phyloP scores from a whole-genome alignment of 805 yeast species.

The Ogataea sp. region DNA sequence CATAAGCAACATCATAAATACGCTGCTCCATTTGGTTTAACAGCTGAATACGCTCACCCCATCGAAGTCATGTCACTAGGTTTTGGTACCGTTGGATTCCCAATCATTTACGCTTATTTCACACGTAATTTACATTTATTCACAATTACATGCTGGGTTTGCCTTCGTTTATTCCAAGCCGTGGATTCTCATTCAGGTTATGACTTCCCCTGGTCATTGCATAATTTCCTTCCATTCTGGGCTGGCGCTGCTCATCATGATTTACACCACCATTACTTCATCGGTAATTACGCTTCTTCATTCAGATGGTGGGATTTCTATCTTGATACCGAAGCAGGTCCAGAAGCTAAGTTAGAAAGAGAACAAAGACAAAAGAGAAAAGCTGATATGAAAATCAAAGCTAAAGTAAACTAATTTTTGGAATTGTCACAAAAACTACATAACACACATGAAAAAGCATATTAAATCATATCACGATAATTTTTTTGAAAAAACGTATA shows the following conservation, averaged over 20 bases:
- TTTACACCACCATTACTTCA: constrained; percentile 51
- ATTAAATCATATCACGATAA: not conserved
- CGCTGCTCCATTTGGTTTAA: constrained; percentile 55
- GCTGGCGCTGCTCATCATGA: constrained; percentile 62
- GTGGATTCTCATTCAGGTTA: constrained; percentile 57
- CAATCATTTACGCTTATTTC: constrained; percentile 42
- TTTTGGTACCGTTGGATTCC: constrained; percentile 54
- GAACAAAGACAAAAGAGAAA: constrained; percentile 33
- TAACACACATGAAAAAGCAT: too few species aligned
- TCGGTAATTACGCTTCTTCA: constrained; percentile 50
- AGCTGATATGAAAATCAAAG: constrained; percentile 28
- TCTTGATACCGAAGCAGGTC: constrained; percentile 50
- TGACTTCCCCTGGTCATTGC: constrained; percentile 55
- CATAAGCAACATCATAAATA: constrained; percentile 56
- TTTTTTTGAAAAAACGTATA: too few species aligned
- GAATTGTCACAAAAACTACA: too few species aligned
- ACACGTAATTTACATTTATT: constrained; percentile 42
- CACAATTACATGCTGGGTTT: constrained; percentile 46
- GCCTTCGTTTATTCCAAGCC: constrained; percentile 46
- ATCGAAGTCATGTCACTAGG: constrained; percentile 50
- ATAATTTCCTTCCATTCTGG: constrained; percentile 52
- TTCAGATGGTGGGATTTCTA: constrained; percentile 52
- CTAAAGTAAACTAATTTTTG: too few species aligned
- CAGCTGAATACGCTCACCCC: constrained; percentile 59
- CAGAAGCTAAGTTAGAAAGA: constrained; percentile 39